Percentiles rank a stretch among this genome's conserved stretches.
These are phyloP conservation scores for Colletotrichum tamarilloi DNA, from an alignment of 2,329 filamentous ascomycete genomes.

Conservation along the genomic window DNA sequence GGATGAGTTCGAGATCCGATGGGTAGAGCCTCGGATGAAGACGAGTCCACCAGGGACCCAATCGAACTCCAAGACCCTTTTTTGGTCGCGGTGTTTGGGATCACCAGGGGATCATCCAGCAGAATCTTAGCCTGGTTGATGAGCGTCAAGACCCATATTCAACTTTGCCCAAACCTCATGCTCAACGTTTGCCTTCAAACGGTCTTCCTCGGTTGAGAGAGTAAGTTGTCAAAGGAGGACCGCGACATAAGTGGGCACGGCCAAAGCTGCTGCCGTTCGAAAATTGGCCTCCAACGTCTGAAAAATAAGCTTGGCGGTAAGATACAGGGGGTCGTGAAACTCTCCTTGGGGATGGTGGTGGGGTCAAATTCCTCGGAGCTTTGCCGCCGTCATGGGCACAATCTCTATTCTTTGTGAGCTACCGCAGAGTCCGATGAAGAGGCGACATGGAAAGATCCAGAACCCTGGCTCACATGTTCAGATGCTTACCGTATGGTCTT, in stretches of 20 bases:
- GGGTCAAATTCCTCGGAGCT: constrained; percentile 19
- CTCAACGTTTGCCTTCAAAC: background rate
- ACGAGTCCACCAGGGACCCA: background rate
- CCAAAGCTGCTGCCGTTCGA: constrained; percentile 18
- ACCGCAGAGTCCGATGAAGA: background rate
- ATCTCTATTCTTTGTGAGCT: background rate
- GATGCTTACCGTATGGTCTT: background rate
- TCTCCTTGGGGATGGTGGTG: constrained; percentile 9
- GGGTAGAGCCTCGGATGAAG: background rate
- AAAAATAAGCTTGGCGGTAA: constrained; percentile 34
- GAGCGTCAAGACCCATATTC: background rate
- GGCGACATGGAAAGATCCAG: background rate
- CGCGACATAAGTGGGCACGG: constrained; percentile 25
- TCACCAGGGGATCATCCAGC: constrained; percentile 27
- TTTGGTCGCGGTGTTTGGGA: constrained; percentile 20
- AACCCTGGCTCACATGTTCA: background rate
- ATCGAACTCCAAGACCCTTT: background rate
- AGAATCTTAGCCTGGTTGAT: background rate
- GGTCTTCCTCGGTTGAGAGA: background rate
- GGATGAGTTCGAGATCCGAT: background rate
- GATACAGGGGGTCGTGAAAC: constrained; percentile 34
- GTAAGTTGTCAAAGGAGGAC: background rate
- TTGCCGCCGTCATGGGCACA: constrained; percentile 4
- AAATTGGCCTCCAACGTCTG: constrained; percentile 19
- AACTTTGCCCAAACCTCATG: background rate